Evolutionary conservation across 257 asterid genomes (phyloP).

Genomic region (Nicotiana otophora): DNA sequence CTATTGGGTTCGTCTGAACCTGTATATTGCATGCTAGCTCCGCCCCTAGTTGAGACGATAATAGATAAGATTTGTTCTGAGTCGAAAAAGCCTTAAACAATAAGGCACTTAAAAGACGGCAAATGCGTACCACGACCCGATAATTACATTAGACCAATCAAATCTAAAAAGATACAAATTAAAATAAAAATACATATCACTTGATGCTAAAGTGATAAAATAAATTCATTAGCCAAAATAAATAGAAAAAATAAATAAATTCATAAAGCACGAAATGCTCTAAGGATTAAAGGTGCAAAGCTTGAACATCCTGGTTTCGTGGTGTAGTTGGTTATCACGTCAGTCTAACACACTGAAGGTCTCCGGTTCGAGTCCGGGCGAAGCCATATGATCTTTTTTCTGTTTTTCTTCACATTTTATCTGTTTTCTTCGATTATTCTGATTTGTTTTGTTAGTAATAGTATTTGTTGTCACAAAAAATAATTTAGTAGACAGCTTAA

Average conservation of each 20-base stretch:
- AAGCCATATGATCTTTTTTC: slow-evolving; percentile 35
- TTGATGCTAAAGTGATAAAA: too few relatives aligned
- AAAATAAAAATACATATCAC: not conserved
- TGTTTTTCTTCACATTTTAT: not conserved
- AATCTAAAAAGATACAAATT: not conserved
- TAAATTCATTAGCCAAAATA: too few relatives aligned
- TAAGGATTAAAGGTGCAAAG: accelerated
- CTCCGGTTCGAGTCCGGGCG: slow-evolving; percentile 86
- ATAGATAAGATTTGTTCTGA: not conserved
- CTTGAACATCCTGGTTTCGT: slow-evolving; percentile 15
- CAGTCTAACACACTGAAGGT: slow-evolving; percentile 90
- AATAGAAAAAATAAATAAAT: too few relatives aligned
- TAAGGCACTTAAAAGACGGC: accelerated
- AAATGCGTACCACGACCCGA: not conserved
- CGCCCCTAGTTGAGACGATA: too few relatives aligned
- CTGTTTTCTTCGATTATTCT: too few relatives aligned
- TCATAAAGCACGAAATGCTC: too few relatives aligned
- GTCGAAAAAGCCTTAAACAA: not conserved
- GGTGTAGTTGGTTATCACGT: slow-evolving; percentile 95
- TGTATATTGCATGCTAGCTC: too few relatives aligned
- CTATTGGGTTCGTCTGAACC: too few relatives aligned
- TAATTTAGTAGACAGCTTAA: not conserved
- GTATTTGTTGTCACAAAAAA: too few relatives aligned
- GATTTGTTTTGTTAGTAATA: not conserved
- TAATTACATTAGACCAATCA: not conserved